Conservation (phyloP, 2,329 filamentous ascomycete species). For the Alternaria arbusti region DNA sequence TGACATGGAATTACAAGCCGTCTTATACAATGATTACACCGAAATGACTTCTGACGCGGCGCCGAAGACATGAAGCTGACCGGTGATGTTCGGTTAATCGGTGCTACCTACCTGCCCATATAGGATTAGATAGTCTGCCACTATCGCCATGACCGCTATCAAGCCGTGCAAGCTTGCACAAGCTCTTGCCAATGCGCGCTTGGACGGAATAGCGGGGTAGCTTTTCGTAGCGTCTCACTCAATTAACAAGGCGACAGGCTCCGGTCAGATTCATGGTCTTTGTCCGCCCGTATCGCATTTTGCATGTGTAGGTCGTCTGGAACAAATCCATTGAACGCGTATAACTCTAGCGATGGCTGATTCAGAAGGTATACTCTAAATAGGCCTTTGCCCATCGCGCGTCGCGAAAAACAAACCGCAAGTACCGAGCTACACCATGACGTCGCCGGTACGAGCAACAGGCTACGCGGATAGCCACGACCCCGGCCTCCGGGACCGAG, state of each 20-base stretch:
- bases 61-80: constrained; percentile 1
- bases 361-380: fast-evolving
- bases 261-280: not conserved
- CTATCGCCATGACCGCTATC: constrained; percentile 10
- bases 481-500: constrained; percentile 6
- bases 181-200: constrained; percentile 15
- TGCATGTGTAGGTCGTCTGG: not conserved
- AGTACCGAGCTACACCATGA: not conserved
- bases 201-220: constrained; percentile 4
- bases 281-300: not conserved
- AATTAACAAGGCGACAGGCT: not conserved
- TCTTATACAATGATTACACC: not conserved
- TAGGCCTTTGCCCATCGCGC: not conserved
- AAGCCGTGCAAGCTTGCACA: constrained; percentile 28
- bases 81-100: not conserved
- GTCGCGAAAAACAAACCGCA: not conserved
- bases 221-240: not conserved
- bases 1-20: not conserved
- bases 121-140: constrained; percentile 12
- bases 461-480: not conserved
- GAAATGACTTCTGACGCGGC: constrained; percentile 19
- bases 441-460: constrained; percentile 11
- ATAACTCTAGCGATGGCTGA: not conserved
- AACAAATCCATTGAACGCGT: not conserved
- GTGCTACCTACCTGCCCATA: constrained; percentile 23